Conservation (phyloP, 2,329 filamentous ascomycete genomes). For the Talaromyces islandicus region DNA sequence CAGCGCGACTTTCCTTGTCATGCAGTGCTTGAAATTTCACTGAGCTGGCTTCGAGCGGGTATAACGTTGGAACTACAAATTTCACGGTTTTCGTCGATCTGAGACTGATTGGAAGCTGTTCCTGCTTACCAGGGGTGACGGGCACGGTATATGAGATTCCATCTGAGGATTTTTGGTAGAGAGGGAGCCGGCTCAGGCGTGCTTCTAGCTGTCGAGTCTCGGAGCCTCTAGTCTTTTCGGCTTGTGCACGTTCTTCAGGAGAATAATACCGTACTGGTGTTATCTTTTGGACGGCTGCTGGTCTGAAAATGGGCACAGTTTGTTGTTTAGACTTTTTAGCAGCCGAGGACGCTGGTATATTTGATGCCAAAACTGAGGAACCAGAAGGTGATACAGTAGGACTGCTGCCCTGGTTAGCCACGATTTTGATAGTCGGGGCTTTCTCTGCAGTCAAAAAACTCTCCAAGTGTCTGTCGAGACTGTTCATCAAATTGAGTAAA, state of each 20-base stretch:
- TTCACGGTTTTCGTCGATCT: slow-evolving; percentile 59
- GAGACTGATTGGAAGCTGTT: slow-evolving; percentile 56
- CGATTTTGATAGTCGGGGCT: slow-evolving; percentile 65
- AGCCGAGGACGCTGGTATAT: neutral
- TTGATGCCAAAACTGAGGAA: neutral
- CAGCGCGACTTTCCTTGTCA: slow-evolving; percentile 52
- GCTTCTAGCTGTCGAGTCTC: slow-evolving; percentile 70
- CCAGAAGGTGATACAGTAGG: slow-evolving; percentile 1
- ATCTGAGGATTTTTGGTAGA: slow-evolving; percentile 64
- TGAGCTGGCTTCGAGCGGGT: slow-evolving; percentile 63
- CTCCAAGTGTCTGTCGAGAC: slow-evolving; percentile 68
- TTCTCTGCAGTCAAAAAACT: slow-evolving; percentile 63
- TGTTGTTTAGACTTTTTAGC: neutral
- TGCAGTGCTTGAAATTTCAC: slow-evolving; percentile 61
- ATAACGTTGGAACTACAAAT: slow-evolving; percentile 63
- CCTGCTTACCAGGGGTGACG: slow-evolving; percentile 58
- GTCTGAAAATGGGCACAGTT: slow-evolving; percentile 26
- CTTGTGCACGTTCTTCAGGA: slow-evolving; percentile 54
- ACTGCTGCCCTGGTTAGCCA: slow-evolving; percentile 53
- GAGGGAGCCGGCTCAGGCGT: slow-evolving; percentile 61
- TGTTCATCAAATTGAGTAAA: slow-evolving; percentile 61
- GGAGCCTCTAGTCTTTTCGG: slow-evolving; percentile 56
- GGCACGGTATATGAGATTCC: slow-evolving; percentile 66
- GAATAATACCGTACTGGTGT: slow-evolving; percentile 47
- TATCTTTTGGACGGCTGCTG: slow-evolving; percentile 17